Conservation (phyloP, 805 yeast genomes). For the Saturnispora silvae region DNA sequence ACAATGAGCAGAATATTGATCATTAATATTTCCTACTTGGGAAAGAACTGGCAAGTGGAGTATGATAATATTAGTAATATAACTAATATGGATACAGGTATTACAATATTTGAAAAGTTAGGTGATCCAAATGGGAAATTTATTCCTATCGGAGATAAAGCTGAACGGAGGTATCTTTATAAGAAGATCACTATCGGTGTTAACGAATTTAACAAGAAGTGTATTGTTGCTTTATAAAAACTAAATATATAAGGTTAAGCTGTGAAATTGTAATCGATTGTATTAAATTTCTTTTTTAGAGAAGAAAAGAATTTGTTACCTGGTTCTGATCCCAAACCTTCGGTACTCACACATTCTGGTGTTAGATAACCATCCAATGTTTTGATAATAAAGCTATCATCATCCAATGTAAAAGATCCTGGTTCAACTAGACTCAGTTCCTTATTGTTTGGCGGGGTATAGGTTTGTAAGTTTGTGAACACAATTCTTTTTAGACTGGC, state of each 20-base stretch:
- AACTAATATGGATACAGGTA: constrained; percentile 69
- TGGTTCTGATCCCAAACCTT: constrained; percentile 40
- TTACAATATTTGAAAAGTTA: constrained; percentile 47
- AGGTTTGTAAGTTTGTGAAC: constrained; percentile 29
- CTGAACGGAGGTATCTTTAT: constrained; percentile 57
- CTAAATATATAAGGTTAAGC: neutral
- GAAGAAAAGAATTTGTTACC: constrained; percentile 34
- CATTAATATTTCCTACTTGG: constrained; percentile 49
- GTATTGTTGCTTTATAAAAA: constrained; percentile 20
- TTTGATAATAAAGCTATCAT: constrained; percentile 17
- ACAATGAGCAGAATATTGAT: constrained; percentile 63
- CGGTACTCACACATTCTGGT: constrained; percentile 36
- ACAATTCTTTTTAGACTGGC: constrained; percentile 31
- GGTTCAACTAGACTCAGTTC: neutral
- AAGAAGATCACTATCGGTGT: constrained; percentile 72
- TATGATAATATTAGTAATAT: constrained; percentile 61
- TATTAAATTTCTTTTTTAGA: constrained; percentile 39
- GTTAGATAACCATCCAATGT: constrained; percentile 35
- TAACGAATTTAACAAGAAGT: constrained; percentile 54
- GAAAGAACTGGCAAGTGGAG: constrained; percentile 59
- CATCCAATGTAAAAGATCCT: constrained; percentile 1
- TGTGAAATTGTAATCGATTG: too few species aligned
- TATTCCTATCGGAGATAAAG: constrained; percentile 65
- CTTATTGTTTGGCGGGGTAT: neutral
- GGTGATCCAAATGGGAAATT: constrained; percentile 36